Percentiles rank a stretch among this genome's conserved stretches.
Evolutionary conservation across 2,329 filamentous ascomycete genomes (phyloP).

Genomic region (Neofusicoccum sp.): DNA sequence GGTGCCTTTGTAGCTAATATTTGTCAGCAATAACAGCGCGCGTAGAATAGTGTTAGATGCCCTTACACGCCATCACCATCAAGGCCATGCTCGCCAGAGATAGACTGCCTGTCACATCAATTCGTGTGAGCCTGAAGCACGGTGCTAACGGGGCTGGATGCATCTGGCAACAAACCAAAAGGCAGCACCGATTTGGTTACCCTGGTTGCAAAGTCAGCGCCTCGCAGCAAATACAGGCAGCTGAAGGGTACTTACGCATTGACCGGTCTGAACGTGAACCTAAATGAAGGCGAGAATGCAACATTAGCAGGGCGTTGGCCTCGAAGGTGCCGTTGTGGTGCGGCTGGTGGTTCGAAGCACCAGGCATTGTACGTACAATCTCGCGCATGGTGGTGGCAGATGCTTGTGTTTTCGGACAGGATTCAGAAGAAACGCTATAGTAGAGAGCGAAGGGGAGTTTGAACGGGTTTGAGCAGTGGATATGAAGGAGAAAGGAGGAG

Average conservation of each 20-base stretch:
- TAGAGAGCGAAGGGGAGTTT: conserved; percentile 7
- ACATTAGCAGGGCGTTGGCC: conserved; percentile 55
- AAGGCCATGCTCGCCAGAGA: conserved; percentile 80
- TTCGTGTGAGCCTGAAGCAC: conserved; percentile 26
- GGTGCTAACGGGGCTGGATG: not conserved
- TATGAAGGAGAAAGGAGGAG: conserved; percentile 9
- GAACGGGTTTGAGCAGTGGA: conserved; percentile 11
- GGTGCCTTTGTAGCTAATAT: conserved; percentile 84
- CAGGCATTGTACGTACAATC: conserved; percentile 61
- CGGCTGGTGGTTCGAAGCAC: too few species aligned
- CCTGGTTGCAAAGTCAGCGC: conserved; percentile 56
- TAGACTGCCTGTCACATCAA: conserved; percentile 49
- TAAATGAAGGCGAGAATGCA: conserved; percentile 54
- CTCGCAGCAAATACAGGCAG: too few species aligned
- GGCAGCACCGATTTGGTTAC: conserved; percentile 99
- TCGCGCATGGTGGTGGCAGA: conserved; percentile 62
- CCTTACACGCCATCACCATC: conserved; percentile 93
- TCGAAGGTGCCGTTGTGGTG: too few species aligned
- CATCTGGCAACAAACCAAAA: conserved; percentile 73
- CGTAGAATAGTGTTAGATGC: conserved; percentile 32
- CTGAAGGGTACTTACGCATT: conserved; percentile 75
- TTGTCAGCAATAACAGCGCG: conserved; percentile 30
- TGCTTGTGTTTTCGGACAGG: not conserved
- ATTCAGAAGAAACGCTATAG: not conserved
- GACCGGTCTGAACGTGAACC: conserved; percentile 99